A percentile compares a stretch with the other conserved stretches of the same genome.
These are phyloP conservation scores for Cladophialophora psammophila DNA, from an alignment of 2,329 filamentous ascomycete species.

Conservation along the genomic window DNA sequence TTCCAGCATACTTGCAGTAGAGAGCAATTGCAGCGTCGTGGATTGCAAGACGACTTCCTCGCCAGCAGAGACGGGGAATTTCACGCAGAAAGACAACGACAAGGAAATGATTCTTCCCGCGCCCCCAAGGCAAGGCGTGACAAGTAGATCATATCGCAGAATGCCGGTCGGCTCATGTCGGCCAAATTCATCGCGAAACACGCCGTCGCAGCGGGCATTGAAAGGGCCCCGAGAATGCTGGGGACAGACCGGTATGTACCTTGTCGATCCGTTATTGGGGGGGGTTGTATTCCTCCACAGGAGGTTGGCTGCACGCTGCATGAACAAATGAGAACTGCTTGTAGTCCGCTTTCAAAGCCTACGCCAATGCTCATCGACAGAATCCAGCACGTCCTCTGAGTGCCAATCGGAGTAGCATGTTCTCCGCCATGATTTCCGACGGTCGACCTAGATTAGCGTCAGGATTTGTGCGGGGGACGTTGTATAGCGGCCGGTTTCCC, in stretches of 20 bases:
- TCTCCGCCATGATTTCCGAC: constrained; percentile 1
- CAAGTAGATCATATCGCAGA: not conserved
- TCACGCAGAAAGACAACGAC: not conserved
- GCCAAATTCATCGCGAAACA: not conserved
- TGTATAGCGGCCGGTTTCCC: not conserved
- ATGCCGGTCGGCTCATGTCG: not conserved
- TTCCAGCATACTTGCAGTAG: not conserved
- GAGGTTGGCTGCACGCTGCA: not conserved
- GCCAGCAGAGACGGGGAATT: not conserved
- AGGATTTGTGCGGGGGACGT: no score
- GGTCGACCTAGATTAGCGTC: not conserved
- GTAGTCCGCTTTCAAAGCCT: not conserved
- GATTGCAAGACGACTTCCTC: not conserved
- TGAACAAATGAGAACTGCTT: not conserved
- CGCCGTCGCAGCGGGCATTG: not conserved
- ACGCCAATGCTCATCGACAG: not conserved
- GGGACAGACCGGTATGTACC: not conserved
- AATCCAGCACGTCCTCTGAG: no score
- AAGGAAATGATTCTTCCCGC: not conserved
- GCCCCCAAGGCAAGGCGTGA: not conserved
- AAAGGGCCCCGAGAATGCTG: not conserved
- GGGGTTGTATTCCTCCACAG: not conserved
- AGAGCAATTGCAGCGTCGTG: not conserved
- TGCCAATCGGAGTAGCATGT: not conserved
- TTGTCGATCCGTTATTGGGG: not conserved